Percentiles rank a stretch among this genome's conserved stretches.
Evolutionary conservation across 768 basidiomycete species (phyloP).

Genomic region (Suillus lakei): DNA sequence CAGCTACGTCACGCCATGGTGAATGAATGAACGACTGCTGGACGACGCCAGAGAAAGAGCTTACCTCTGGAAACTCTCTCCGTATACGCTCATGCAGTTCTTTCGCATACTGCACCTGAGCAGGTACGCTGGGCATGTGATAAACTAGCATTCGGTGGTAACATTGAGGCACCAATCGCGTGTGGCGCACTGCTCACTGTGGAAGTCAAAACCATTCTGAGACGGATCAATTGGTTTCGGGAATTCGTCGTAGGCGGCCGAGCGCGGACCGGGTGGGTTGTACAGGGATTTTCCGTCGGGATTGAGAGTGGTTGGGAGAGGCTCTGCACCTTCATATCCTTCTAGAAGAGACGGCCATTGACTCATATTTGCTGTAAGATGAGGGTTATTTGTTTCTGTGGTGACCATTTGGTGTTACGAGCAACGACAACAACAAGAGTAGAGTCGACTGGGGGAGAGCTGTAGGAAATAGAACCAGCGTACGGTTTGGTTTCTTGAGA

Average conservation of each 20-base stretch:
- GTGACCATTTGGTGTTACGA: too few species aligned
- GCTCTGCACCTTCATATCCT: constrained; percentile 43
- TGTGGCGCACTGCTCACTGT: constrained; percentile 51
- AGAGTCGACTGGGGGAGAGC: too few species aligned
- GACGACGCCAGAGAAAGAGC: neutral
- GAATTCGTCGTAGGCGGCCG: constrained; percentile 57
- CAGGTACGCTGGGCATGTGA: constrained; percentile 53
- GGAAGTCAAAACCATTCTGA: constrained; percentile 74
- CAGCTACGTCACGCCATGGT: constrained; percentile 47
- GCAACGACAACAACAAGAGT: too few species aligned
- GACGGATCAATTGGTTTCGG: constrained; percentile 56
- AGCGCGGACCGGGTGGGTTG: constrained; percentile 51
- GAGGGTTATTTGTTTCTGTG: too few species aligned
- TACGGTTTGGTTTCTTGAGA: too few species aligned
- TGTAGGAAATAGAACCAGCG: too few species aligned
- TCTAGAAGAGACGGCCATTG: constrained; percentile 39
- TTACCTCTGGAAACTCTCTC: constrained; percentile 72
- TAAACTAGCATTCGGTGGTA: constrained; percentile 50
- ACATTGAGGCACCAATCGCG: neutral
- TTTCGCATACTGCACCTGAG: constrained; percentile 51
- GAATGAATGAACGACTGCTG: constrained; percentile 1
- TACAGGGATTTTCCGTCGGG: constrained; percentile 60
- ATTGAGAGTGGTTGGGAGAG: constrained; percentile 50
- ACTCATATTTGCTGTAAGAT: neutral
- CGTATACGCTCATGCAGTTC: constrained; percentile 63